Evolutionary conservation across 1,284 basidiomycete genomes (phyloP).

Genomic region (Stygiomarasmius scandens): DNA sequence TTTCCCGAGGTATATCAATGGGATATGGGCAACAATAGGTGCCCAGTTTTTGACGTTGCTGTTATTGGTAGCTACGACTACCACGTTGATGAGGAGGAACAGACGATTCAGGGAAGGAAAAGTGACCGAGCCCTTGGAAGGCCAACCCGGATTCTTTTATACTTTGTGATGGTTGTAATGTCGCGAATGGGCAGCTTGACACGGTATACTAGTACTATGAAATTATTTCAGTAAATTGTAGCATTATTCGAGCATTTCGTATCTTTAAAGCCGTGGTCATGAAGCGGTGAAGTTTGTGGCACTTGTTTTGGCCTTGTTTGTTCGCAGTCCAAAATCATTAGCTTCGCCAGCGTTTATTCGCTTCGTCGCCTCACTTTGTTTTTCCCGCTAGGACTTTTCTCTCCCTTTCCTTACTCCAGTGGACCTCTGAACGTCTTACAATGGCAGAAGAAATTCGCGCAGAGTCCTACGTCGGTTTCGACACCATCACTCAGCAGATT

Average conservation of each 20-base stretch:
- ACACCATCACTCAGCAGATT: constrained; percentile 96
- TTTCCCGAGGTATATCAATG: constrained; percentile 20
- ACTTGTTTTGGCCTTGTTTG: too few relatives aligned
- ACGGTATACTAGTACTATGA: too few relatives aligned
- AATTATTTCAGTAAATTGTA: too few relatives aligned
- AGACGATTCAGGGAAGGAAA: constrained; percentile 36
- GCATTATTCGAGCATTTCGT: too few relatives aligned
- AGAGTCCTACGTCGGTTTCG: constrained; percentile 90
- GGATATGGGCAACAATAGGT: constrained; percentile 41
- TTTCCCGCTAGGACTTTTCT: background rate
- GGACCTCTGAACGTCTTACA: background rate
- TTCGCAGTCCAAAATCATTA: too few relatives aligned
- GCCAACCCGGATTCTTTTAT: constrained; percentile 43
- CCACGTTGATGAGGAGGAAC: constrained; percentile 39
- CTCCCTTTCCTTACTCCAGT: background rate
- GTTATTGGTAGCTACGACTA: constrained; percentile 32
- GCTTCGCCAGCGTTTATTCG: too few relatives aligned
- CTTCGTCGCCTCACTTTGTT: background rate
- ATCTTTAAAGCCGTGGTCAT: too few relatives aligned
- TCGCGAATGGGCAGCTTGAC: too few relatives aligned
- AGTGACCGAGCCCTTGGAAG: constrained; percentile 37
- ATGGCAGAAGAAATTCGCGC: constrained; percentile 79
- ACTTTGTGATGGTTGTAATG: constrained; percentile 36
- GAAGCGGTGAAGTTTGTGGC: too few relatives aligned
- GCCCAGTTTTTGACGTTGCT: constrained; percentile 40